Conservation (phyloP, 2,329 filamentous ascomycete species). For the Penicillium sp. region DNA sequence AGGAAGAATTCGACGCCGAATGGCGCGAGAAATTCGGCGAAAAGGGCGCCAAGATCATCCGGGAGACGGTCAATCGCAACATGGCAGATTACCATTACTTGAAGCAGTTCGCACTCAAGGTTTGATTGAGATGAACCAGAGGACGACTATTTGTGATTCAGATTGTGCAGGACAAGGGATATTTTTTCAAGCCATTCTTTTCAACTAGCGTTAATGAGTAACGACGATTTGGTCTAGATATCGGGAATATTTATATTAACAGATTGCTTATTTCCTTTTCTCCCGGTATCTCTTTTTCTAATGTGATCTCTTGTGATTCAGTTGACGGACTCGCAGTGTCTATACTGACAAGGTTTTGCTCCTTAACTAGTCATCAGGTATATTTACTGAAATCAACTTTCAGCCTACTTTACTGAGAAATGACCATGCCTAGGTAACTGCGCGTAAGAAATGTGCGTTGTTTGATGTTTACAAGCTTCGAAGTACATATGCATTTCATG, state of each 20-base stretch:
- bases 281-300: background rate
- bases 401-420: too few species aligned
- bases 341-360: background rate
- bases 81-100: conserved; percentile 61
- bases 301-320: background rate
- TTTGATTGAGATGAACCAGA: conserved; percentile 22
- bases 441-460: too few species aligned
- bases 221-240: background rate
- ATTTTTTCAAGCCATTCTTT: background rate
- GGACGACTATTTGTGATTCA: background rate
- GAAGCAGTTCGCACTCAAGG: conserved; percentile 62
- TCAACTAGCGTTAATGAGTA: background rate
- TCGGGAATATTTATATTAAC: background rate
- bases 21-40: conserved; percentile 61
- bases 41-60: conserved; percentile 56
- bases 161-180: background rate
- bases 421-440: too few species aligned
- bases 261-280: background rate
- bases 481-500: background rate
- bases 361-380: background rate
- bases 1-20: conserved; percentile 56
- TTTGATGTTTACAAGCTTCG: too few species aligned
- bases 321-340: too few species aligned
- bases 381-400: background rate
- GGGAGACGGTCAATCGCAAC: conserved; percentile 56